These are phyloP conservation scores for Phaeomoniella chlamydospora DNA, from an alignment of 2,329 filamentous ascomycete genomes.

Conservation along the genomic window DNA sequence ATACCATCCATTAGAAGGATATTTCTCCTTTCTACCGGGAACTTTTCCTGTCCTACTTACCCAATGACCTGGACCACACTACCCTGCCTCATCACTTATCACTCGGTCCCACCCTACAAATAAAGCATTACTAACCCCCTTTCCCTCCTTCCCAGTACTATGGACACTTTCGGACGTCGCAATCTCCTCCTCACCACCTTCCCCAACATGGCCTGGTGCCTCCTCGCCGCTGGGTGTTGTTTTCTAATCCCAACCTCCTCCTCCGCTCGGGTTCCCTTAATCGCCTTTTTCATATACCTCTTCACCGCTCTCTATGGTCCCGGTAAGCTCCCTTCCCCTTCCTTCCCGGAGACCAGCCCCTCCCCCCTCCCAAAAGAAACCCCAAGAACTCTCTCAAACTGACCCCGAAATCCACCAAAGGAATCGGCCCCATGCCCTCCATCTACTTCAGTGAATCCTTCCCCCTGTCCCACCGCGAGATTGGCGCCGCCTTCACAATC, in stretches of 20 bases:
- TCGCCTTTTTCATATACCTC: conserved; percentile 43
- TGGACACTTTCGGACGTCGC: conserved; percentile 42
- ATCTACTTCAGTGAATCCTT: conserved; percentile 36
- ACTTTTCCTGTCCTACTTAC: too few species aligned
- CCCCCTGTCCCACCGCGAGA: conserved; percentile 33
- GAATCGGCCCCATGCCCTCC: conserved; percentile 35
- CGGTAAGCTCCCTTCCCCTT: too few species aligned
- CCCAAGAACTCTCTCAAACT: too few species aligned
- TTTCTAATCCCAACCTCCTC: conserved; percentile 31
- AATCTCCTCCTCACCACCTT: conserved; percentile 35
- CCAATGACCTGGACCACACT: too few species aligned
- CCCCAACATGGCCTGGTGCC: conserved; percentile 33
- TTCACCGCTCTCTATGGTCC: conserved; percentile 38
- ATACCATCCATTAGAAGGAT: too few species aligned
- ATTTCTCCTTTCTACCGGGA: too few species aligned
- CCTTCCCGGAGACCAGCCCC: too few species aligned
- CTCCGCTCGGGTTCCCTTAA: conserved; percentile 29
- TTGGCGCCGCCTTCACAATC: conserved; percentile 33
- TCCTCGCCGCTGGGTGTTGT: conserved; percentile 34
- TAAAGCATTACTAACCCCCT: too few species aligned
- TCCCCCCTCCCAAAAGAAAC: too few species aligned
- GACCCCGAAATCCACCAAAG: conserved; percentile 8
- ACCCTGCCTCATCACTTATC: too few species aligned
- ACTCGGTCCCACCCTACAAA: too few species aligned
- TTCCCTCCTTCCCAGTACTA: too few species aligned